Base-by-base conservation (phyloP, 345 rosid genomes). In the Litchi chinensis region DNA sequence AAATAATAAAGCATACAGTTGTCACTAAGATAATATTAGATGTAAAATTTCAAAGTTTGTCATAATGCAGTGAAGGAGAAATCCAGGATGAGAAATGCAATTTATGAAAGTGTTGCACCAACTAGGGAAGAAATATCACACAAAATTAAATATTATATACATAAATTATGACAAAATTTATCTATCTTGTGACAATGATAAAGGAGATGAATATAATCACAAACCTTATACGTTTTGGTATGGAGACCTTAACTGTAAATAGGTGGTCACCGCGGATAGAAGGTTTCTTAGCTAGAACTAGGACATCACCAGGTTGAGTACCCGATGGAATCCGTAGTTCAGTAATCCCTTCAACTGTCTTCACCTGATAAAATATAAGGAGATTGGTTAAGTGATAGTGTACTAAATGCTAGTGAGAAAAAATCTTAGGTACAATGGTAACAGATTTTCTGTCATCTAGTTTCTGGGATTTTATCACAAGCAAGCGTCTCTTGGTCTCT, bases 181-280 rank as follows among this genome's bases (percentile, higher is more conserved):
- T 43, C 74, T 65, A 19, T 65, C 32, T 56, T 56, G 60, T n/a
- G 40, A 70, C 39, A 41, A 75, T 66, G 64, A 73, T 46, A 22
- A 60, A 16, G 24, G 21, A 37, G 22, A 19, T 13, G 40, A 73
- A 65, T 54, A 60, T 32, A 59, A 70, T 68, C 40, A 10, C 65
- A 70, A 86, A 94, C 98, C 98, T 94, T 74, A 87, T 81, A 75
- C 92, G 91, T 73, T 86, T 94, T 74, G 99, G 98, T 82, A 96
- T 86, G 28, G 87, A 73, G 68, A 92, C 97, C 88, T 93, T 92
- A 73, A 96, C 79, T 5, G 93, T 89, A 85, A 93, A 93, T 76
- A 94, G 83, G 88, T 94, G 98, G 86, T 96, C 99, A 72, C 99
- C 99, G 3, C 99, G 98, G 77, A 96, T 93, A 28, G 99, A 94